Percentiles rank a stretch among this genome's conserved stretches.
These are phyloP conservation scores for Quercus glauca DNA, from an alignment of 306 rosid species.

Conservation along the genomic window DNA sequence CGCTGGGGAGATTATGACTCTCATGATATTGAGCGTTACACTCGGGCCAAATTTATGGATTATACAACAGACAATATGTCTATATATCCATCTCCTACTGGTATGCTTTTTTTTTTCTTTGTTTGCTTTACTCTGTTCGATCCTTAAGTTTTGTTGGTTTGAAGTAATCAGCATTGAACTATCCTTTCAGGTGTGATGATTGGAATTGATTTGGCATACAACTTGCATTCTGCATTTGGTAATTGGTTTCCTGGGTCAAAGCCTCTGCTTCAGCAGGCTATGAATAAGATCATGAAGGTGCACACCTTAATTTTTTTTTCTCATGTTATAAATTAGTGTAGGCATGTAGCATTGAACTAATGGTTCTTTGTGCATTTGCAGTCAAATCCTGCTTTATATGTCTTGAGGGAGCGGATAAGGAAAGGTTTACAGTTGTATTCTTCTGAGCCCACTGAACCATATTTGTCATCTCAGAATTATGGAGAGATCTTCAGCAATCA, in stretches of 20 bases:
- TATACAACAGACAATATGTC: conserved; percentile 99
- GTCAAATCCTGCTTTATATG: conserved; percentile 99
- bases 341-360: conserved; percentile 9
- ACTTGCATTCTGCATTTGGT: conserved; percentile 97
- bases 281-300: conserved; percentile 99
- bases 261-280: conserved; percentile 95
- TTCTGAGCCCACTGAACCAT: conserved; percentile 99
- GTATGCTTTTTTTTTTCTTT: conserved; percentile 27
- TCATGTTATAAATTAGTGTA: not conserved
- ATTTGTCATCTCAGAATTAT: conserved; percentile 93
- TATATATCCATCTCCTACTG: conserved; percentile 97
- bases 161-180: conserved; percentile 5
- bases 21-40: conserved; percentile 97
- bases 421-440: conserved; percentile 97
- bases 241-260: conserved; percentile 99
- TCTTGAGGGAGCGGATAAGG: conserved; percentile 95
- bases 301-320: not conserved
- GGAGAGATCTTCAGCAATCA: conserved; percentile 99
- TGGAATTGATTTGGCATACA: conserved; percentile 95
- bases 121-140: not conserved
- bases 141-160: not conserved
- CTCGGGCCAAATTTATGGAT: conserved; percentile 98
- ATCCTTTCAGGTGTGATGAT: conserved; percentile 87
- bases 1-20: conserved; percentile 99
- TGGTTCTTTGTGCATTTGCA: conserved; percentile 37